A percentile compares a stretch with the other conserved stretches of the same genome.
These are phyloP conservation scores for Talaromyces atroroseus DNA, from an alignment of 2,329 filamentous ascomycete genomes.

Conservation along the genomic window DNA sequence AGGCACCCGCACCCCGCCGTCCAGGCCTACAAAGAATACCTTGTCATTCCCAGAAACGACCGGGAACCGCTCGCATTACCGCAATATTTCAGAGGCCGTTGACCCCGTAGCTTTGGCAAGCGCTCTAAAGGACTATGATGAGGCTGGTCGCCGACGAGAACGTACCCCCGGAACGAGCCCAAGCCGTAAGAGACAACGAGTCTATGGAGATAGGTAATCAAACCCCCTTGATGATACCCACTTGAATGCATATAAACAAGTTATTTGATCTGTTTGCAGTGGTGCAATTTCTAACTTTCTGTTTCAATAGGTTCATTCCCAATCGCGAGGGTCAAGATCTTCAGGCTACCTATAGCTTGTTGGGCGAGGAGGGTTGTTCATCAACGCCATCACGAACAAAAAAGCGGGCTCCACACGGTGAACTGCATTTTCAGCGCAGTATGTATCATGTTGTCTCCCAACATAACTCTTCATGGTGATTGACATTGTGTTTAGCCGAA, in stretches of 20 bases:
- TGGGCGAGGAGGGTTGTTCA: constrained; percentile 89
- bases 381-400: constrained; percentile 82
- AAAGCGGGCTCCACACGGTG: constrained; percentile 78
- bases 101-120: constrained; percentile 56
- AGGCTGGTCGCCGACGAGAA: constrained; percentile 54
- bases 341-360: constrained; percentile 82
- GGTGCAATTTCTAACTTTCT: background rate
- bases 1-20: constrained; percentile 57
- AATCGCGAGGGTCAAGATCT: constrained; percentile 89
- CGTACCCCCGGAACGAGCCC: constrained; percentile 61
- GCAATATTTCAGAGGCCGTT: constrained; percentile 46
- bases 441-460: constrained; percentile 30
- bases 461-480: constrained; percentile 8
- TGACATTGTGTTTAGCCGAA: constrained; percentile 54
- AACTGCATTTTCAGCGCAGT: constrained; percentile 93
- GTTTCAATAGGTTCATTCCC: constrained; percentile 75
- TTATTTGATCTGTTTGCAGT: background rate
- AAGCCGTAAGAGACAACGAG: constrained; percentile 61
- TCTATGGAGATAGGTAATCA: constrained; percentile 59
- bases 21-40: constrained; percentile 45
- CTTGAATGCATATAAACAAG: background rate
- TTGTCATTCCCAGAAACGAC: constrained; percentile 30
- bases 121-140: constrained; percentile 58
- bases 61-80: constrained; percentile 22
- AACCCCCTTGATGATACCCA: background rate